Evolutionary conservation across 495 filamentous ascomycete species (phyloP), one percentile per base, ranked within the genome.

Genomic region (Penicillium argentinense): DNA sequence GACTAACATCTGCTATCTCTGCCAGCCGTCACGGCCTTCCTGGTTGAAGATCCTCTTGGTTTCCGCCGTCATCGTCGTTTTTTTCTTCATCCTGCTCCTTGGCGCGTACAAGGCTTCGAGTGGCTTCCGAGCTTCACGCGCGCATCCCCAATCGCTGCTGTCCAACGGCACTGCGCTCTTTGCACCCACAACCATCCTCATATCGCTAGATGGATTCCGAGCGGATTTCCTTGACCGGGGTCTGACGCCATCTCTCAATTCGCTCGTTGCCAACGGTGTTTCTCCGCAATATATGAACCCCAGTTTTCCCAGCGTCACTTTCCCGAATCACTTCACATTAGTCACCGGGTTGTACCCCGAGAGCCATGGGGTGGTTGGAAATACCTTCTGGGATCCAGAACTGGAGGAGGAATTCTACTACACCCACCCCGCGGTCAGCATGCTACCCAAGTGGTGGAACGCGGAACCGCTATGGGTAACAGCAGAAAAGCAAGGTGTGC

Each of bases 261-360:
- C 79, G 9, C 88, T 99, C 58, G 75, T 95, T 51, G 81, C 82
- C 24, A 78, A 86, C 29, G 93, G 93, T 23, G 81, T 99, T 2
- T 95, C 91, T 5, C 91, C 93, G 7, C 77, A 78, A 43, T 96
- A 91, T 61, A 95, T 99, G 89, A 76, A 77, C 7, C 95, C 93
- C 0, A 88, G 87, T 49, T 99, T 99, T 59, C 93, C 93, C 1
- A 92, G 88, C 43, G 89, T 99, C 17, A 99, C 93, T 2, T 99
- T 99, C 60, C 93, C 93, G 28, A 99, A 99, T 62, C 93, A 99
- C 60, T 96, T 89, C 69, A 97, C 93, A 0, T 75, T 99, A 24
- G 89, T 87, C 3, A 97, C 93, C 0, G 93, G 93, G 0, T 66
- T 99, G 17, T 88, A 96, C 61, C 93, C 93, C 0, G 93, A 97